A percentile compares a stretch with the other conserved stretches of the same genome.
These are phyloP conservation scores for Ceratobasidium sp. DNA, from an alignment of 1,284 basidiomycete species.

Conservation along the genomic window DNA sequence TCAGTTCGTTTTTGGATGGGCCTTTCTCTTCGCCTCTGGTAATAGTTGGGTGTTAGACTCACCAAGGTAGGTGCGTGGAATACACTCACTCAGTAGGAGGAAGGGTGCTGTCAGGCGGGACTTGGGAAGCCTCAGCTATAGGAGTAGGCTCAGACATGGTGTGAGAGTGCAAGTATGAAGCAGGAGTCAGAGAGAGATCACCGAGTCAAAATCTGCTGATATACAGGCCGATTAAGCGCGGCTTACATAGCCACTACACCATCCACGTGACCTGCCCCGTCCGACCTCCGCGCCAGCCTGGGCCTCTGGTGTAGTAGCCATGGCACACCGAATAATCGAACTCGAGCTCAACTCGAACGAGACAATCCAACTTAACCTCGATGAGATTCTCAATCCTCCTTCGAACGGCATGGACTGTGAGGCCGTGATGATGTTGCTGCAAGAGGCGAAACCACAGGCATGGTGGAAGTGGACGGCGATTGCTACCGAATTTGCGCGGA, in stretches of 20 bases:
- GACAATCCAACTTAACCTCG: constrained; percentile 56
- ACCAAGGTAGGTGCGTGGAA: neutral
- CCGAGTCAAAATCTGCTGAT: constrained; percentile 31
- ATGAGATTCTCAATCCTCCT: constrained; percentile 56
- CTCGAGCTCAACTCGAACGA: constrained; percentile 43
- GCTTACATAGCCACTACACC: constrained; percentile 1
- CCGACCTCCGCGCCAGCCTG: constrained; percentile 2
- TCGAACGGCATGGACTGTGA: constrained; percentile 55
- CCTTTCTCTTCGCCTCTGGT: constrained; percentile 54
- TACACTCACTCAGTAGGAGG: constrained; percentile 5
- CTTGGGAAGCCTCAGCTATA: constrained; percentile 1
- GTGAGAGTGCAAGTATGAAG: constrained; percentile 26
- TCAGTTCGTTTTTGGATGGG: constrained; percentile 91
- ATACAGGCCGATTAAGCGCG: constrained; percentile 14
- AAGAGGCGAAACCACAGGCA: constrained; percentile 58
- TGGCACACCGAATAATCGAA: constrained; percentile 44
- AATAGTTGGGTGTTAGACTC: constrained; percentile 3
- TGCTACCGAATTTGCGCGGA: constrained; percentile 58
- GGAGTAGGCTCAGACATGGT: constrained; percentile 48
- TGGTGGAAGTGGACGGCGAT: constrained; percentile 56
- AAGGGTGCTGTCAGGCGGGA: constrained; percentile 7
- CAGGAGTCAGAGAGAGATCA: constrained; percentile 42
- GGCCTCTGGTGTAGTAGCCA: neutral
- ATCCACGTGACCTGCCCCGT: constrained; percentile 6
- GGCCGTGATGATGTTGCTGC: constrained; percentile 55